Percentiles rank a stretch among this genome's conserved stretches.
Evolutionary conservation across 257 asterid species (phyloP).

Genomic region (Gentiana straminea): DNA sequence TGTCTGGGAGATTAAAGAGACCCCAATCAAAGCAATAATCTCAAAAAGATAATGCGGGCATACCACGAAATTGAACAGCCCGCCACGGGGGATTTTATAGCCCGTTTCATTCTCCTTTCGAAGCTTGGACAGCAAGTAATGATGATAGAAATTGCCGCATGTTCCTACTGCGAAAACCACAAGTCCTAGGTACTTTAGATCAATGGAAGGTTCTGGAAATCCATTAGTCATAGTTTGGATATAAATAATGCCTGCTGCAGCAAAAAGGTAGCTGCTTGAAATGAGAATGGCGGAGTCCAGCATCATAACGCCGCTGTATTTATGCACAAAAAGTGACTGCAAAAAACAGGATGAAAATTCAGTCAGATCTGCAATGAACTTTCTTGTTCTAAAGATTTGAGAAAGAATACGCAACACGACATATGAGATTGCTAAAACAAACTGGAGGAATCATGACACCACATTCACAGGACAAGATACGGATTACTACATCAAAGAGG

Average conservation of each 20-base stretch:
- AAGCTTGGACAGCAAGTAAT: conserved; percentile 50
- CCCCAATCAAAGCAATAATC: conserved; percentile 33
- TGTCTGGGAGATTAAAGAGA: conserved; percentile 48
- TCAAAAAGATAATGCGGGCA: conserved; percentile 81
- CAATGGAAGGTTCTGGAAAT: conserved; percentile 41
- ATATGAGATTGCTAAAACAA: too few relatives aligned
- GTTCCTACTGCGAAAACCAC: conserved; percentile 29
- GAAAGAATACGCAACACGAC: too few relatives aligned
- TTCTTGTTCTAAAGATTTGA: too few relatives aligned
- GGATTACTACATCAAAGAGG: too few relatives aligned
- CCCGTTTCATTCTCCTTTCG: conserved; percentile 37
- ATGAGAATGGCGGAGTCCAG: conserved; percentile 29
- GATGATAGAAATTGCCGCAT: conserved; percentile 61
- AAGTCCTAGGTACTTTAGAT: conserved; percentile 45
- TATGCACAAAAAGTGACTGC: conserved; percentile 62
- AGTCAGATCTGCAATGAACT: neutral
- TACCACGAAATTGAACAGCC: conserved; percentile 45
- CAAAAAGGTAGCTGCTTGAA: conserved; percentile 27
- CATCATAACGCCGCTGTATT: conserved; percentile 46
- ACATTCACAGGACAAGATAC: too few relatives aligned
- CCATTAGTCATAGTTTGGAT: conserved; percentile 30
- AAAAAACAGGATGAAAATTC: conserved; percentile 6
- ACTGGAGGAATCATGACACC: too few relatives aligned
- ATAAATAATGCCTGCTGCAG: conserved; percentile 34
- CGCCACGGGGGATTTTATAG: conserved; percentile 60